A percentile compares a stretch with the other conserved stretches of the same genome.
phyloP scores from a whole-genome alignment of 345 rosid species.

The Noccaea bulbosa region DNA sequence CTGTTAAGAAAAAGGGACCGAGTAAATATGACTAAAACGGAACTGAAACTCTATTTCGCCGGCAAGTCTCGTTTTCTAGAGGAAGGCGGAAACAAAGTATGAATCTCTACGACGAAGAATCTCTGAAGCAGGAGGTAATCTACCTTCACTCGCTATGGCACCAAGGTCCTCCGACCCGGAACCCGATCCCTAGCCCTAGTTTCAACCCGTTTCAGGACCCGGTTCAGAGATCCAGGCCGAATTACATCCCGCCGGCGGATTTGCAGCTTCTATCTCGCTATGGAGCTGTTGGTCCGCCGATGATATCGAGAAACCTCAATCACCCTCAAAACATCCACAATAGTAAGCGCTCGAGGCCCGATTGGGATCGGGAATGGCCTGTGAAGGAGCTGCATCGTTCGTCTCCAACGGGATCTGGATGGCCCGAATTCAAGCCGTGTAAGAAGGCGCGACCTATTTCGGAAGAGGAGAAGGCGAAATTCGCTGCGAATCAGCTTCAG shows the following conservation, averaged over 20 bases:
- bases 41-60: background rate
- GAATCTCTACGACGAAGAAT: slow-evolving; percentile 56
- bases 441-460: slow-evolving; percentile 30
- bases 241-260: slow-evolving; percentile 44
- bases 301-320: slow-evolving; percentile 18
- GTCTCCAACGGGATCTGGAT: slow-evolving; percentile 38
- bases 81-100: slow-evolving; percentile 29
- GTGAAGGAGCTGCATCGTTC: slow-evolving; percentile 29
- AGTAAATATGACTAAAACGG: background rate
- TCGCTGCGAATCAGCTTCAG: slow-evolving; percentile 48
- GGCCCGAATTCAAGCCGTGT: slow-evolving; percentile 47
- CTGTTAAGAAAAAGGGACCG: background rate
- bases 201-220: slow-evolving; percentile 38
- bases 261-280: slow-evolving; percentile 42
- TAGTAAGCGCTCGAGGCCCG: slow-evolving; percentile 39
- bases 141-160: slow-evolving; percentile 81
- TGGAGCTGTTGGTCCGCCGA: slow-evolving; percentile 22
- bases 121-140: slow-evolving; percentile 63
- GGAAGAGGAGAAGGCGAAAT: slow-evolving; percentile 43
- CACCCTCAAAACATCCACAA: background rate
- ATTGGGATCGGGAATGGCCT: slow-evolving; percentile 50
- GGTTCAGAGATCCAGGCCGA: slow-evolving; percentile 32
- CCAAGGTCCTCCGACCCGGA: slow-evolving; percentile 65
- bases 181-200: slow-evolving; percentile 43
- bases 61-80: background rate